Percentiles rank a stretch among this genome's conserved stretches.
These are phyloP conservation scores for Sonneratia caseolaris DNA, from an alignment of 345 rosid genomes.

Conservation along the genomic window DNA sequence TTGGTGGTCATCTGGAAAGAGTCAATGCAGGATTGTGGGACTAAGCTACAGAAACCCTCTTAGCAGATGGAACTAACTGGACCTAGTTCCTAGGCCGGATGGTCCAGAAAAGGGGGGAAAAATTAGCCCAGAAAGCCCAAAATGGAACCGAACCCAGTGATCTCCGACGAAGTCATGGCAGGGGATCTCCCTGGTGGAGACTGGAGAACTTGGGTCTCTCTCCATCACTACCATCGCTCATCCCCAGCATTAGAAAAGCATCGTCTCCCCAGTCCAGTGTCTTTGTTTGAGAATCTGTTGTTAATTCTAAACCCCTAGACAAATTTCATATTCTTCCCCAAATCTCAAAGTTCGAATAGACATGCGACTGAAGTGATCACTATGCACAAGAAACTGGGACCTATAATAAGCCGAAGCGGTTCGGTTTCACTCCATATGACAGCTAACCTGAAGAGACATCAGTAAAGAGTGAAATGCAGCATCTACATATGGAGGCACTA, in stretches of 20 bases:
- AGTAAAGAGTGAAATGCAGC: not conserved
- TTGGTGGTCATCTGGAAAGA: no score
- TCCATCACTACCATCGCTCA: constrained; percentile 36
- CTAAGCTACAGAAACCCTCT: no score
- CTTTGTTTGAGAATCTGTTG: not conserved
- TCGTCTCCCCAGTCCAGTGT: constrained; percentile 32
- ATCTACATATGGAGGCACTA: not conserved
- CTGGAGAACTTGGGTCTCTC: constrained; percentile 17
- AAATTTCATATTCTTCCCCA: no score
- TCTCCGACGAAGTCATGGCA: constrained; percentile 19
- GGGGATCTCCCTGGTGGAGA: constrained; percentile 30
- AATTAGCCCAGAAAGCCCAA: no score
- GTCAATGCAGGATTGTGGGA: no score
- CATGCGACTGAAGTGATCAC: no score
- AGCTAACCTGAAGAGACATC: not conserved
- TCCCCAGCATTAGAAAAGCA: constrained; percentile 20
- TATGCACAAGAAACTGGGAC: not conserved
- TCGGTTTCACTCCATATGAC: not conserved
- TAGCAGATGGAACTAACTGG: no score
- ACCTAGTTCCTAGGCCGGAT: no score
- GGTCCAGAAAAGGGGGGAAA: no score
- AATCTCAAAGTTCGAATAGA: no score
- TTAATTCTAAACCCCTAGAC: no score
- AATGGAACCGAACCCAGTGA: no score
- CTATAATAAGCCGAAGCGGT: not conserved